phyloP scores from a whole-genome alignment of 306 rosid species.

The Coriaria nepalensis region DNA sequence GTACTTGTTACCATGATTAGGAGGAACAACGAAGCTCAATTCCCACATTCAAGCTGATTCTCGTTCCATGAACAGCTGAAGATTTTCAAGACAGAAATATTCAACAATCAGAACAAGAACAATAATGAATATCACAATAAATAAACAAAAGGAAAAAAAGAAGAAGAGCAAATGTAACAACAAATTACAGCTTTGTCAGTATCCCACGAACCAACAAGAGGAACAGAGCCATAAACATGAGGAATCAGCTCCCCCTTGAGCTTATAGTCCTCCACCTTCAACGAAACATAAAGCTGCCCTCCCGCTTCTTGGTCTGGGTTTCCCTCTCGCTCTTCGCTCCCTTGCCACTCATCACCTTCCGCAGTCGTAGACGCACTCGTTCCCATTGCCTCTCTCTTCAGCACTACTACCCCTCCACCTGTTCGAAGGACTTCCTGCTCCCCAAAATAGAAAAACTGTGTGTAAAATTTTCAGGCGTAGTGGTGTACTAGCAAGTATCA shows the following conservation, averaged over 20 bases:
- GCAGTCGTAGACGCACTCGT: constrained; percentile 48
- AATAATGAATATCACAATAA: not conserved
- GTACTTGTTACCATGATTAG: constrained; percentile 66
- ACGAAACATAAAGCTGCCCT: constrained; percentile 76
- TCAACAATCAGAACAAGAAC: not conserved
- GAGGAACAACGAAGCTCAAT: constrained; percentile 92
- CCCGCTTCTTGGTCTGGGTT: constrained; percentile 51
- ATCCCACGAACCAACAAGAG: constrained; percentile 89
- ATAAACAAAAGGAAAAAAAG: not conserved
- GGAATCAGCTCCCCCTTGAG: constrained; percentile 80
- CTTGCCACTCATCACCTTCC: constrained; percentile 35
- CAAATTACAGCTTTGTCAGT: constrained; percentile 65
- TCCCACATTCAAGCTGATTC: constrained; percentile 98
- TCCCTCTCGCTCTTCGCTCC: constrained; percentile 28
- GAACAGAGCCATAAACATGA: constrained; percentile 84
- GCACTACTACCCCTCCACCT: not conserved
- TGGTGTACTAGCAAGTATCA: not conserved
- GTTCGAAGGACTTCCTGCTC: not conserved
- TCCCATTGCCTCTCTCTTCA: constrained; percentile 39
- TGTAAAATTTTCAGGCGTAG: not conserved
- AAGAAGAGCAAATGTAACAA: not conserved
- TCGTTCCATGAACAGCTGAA: constrained; percentile 78
- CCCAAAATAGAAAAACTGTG: not conserved
- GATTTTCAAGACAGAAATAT: constrained; percentile 1
- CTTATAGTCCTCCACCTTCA: constrained; percentile 79